Evolutionary conservation across 2,329 filamentous ascomycete species (phyloP).

Genomic region (Aspergillus jensenii): DNA sequence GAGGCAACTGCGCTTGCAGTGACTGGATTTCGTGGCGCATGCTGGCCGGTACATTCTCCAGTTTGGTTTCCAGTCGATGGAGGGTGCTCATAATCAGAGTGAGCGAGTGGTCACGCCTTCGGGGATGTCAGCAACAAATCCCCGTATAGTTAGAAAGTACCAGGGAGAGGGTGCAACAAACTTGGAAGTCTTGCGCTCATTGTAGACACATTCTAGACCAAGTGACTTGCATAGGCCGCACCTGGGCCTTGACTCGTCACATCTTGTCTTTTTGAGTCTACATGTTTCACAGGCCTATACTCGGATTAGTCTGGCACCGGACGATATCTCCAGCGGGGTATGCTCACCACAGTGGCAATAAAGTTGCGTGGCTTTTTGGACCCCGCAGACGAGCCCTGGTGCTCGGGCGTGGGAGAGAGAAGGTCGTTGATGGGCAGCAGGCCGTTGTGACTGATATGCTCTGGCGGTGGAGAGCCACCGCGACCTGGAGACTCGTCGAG

Average conservation of each 20-base stretch:
- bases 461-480: slow-evolving; percentile 24
- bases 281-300: slow-evolving; percentile 54
- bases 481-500: slow-evolving; percentile 31
- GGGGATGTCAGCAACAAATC: slow-evolving; percentile 4
- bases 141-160: neutral
- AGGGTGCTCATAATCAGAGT: slow-evolving; percentile 56
- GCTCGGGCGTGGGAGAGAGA: slow-evolving; percentile 35
- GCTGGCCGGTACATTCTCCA: slow-evolving; percentile 47
- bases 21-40: slow-evolving; percentile 32
- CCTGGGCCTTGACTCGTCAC: slow-evolving; percentile 54
- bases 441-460: slow-evolving; percentile 26
- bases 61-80: slow-evolving; percentile 53
- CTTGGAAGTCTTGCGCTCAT: slow-evolving; percentile 55
- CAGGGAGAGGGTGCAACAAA: slow-evolving; percentile 23
- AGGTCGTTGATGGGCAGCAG: slow-evolving; percentile 34
- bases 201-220: slow-evolving; percentile 53
- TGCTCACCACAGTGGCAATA: slow-evolving; percentile 39
- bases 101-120: slow-evolving; percentile 54
- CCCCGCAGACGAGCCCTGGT: slow-evolving; percentile 25
- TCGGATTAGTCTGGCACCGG: neutral
- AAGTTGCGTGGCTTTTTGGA: slow-evolving; percentile 39
- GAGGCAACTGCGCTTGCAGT: slow-evolving; percentile 29
- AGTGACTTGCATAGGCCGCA: slow-evolving; percentile 54
- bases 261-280: slow-evolving; percentile 54
- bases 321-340: neutral